Base-by-base conservation (phyloP, 768 basidiomycete species). In the Filobasidium floriforme region DNA sequence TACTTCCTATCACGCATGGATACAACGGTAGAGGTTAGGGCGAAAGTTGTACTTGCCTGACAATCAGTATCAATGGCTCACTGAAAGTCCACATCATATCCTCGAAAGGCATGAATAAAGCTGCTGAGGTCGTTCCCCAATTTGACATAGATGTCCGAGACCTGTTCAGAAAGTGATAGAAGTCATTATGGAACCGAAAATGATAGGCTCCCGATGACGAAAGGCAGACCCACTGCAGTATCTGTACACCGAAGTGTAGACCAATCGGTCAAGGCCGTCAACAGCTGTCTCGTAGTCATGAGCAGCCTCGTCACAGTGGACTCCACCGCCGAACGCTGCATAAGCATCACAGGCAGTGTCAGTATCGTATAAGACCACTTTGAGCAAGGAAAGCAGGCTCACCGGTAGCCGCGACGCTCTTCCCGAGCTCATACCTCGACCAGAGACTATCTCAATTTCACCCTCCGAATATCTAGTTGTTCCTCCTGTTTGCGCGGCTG, bases 41-140 rank as follows among this genome's bases (percentile, higher is more conserved):
- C n/a, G 19, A 14, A 22, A 22, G 46, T 49, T 49, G 12, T 15
- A 40, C 11, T 43, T 54, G 60, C 46, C 66, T 64, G 41, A 49
- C 64, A 66, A 69, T 65, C 29, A 1, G 41, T 10, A n/a, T 12
- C 54, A 70, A 41, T 43, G 54, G 84, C 90, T 77, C 79, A 97
- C 94, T 83, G 82, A 89, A 98, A 97, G 68, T 89, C 86, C 66
- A 99, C 93, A 68, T 87, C 86, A 70, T 87, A 91, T 14, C 84
- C 81, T 1, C 84, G 84, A 76, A 99, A 99, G 0, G 92, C 91
- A 62, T 88, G 85, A 44, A 93, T 90, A 11, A 92, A 92, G 18
- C 86, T 85, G 75, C 97, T 97, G 82, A 99, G 98, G 76, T 96
- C 93, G 79, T 98, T 97, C 26, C 96, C 96, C 26, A 99, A 82